phyloP scores from a whole-genome alignment of 352 stramenopile species.

The Pythium diclinum region DNA sequence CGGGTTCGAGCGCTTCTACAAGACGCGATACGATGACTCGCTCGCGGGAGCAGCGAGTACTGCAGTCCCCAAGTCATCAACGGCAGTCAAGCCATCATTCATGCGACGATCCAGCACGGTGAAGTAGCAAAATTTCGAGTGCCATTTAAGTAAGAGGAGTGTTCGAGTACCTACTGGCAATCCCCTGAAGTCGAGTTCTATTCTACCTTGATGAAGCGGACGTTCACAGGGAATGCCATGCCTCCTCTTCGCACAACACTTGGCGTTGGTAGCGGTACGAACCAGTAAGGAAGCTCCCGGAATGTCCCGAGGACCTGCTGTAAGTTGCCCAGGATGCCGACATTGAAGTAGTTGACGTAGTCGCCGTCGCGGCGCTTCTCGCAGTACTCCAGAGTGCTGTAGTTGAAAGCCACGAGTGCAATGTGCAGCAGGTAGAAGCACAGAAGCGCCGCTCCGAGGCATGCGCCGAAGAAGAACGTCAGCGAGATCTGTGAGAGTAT shows the following conservation, averaged over 20 bases:
- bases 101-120: constrained; percentile 27
- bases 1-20: constrained; percentile 49
- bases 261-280: constrained; percentile 61
- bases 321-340: constrained; percentile 71
- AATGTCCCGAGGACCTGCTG: constrained; percentile 75
- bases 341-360: constrained; percentile 79
- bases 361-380: constrained; percentile 78
- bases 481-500: constrained; percentile 40
- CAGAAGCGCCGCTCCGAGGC: constrained; percentile 56
- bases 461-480: constrained; percentile 70
- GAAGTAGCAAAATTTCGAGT: constrained; percentile 5
- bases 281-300: constrained; percentile 61
- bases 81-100: constrained; percentile 3
- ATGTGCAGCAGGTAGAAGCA: constrained; percentile 82
- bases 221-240: constrained; percentile 52
- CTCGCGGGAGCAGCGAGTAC: not conserved
- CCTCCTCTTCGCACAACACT: constrained; percentile 44
- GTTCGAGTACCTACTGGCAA: not conserved
- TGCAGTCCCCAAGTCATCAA: not conserved
- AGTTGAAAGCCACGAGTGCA: constrained; percentile 65
- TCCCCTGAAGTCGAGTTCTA: constrained; percentile 25
- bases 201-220: constrained; percentile 47
- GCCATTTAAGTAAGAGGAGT: constrained; percentile 1
- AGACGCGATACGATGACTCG: constrained; percentile 59
- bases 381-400: constrained; percentile 85